Evolutionary conservation across 2,329 filamentous ascomycete species (phyloP), one percentile per base, ranked within the genome.

Genomic region (Ilyonectria robusta): DNA sequence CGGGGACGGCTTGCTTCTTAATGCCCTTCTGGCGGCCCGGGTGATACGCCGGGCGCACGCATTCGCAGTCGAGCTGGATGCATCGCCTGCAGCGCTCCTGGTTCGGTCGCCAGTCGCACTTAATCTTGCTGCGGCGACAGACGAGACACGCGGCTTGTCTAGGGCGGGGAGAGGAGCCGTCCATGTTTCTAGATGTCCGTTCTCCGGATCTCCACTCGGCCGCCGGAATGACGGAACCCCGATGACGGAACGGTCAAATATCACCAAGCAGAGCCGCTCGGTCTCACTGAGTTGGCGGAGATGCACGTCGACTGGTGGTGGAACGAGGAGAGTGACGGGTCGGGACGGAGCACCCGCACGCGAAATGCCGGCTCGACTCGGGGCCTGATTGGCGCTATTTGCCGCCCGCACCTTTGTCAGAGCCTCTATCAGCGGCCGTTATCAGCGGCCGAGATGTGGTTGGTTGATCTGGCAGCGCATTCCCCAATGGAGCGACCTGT

Each of bases 21-120:
- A 93, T 91, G 23, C 92, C 92, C 76, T 93, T 93, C 75, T 93
- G 91, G 56, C 92, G 84, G 8, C 92, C 92, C 4, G 93, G 87
- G 68, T 93, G 91, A 75, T 93, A 93, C n/a, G 87, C 87, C n/a
- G 87, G 91, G 2, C 92, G 88, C 6, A 92, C 82, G 76, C 92
- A 94, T 66, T 93, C 89, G 15, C 81, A 77, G 37, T 86, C 84
- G 8, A 86, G 81, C 74, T 89, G 86, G 60, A 84, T 81, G 77
- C 91, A 93, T 78, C 89, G 86, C 70, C 89, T 89, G 77, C 91
- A 93, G 29, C 84, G 82, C 21, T 81, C 75, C 65, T 87, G 83
- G 47, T 83, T 84, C 21, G 82, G 78, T 47, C 84, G 84, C 71
- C 89, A 87, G 66, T 89, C 87, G 78, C 91, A 93, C 71, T 89